These are phyloP conservation scores for Entomortierella parvispora DNA, from an alignment of 192 early-diverging fungal species.

Conservation along the genomic window DNA sequence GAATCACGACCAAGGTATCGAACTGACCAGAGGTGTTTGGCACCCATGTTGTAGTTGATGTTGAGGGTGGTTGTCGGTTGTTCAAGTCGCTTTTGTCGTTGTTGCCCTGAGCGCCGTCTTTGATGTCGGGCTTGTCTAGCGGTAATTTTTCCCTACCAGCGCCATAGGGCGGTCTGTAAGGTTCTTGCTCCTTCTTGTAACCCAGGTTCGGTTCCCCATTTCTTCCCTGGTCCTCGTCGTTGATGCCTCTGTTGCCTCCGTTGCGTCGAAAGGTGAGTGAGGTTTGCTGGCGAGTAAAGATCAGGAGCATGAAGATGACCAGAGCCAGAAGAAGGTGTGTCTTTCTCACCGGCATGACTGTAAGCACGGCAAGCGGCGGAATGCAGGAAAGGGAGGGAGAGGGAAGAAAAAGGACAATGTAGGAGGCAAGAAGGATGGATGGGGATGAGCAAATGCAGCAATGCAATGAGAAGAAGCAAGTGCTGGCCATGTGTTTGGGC, in stretches of 20 bases:
- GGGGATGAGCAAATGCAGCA: no score
- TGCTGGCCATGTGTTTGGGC: no score
- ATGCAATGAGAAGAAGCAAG: no score
- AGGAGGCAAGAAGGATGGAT: no score
- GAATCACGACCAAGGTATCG: constrained; percentile 57
- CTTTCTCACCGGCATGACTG: constrained; percentile 24
- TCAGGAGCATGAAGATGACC: constrained; percentile 30
- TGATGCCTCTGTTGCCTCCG: constrained; percentile 1
- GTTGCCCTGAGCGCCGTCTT: constrained; percentile 4
- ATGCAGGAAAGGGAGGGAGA: no score
- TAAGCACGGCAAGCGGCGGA: no score
- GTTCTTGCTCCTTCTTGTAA: constrained; percentile 6
- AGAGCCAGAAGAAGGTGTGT: constrained; percentile 20
- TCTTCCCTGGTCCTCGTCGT: not conserved
- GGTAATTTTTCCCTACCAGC: not conserved
- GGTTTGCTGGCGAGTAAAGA: constrained; percentile 18
- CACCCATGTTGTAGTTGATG: not conserved
- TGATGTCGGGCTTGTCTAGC: constrained; percentile 2
- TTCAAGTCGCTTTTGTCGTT: constrained; percentile 21
- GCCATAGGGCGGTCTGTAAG: constrained; percentile 8
- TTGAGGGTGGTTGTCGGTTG: not conserved
- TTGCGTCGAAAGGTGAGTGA: not conserved
- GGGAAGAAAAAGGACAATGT: no score
- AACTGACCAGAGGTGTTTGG: constrained; percentile 54
- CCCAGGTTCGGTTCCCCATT: not conserved